Evolutionary conservation across 1,139 yeast species (phyloP), one percentile per base, ranked within the genome.

Genomic region (Yamadazyma blattariae): DNA sequence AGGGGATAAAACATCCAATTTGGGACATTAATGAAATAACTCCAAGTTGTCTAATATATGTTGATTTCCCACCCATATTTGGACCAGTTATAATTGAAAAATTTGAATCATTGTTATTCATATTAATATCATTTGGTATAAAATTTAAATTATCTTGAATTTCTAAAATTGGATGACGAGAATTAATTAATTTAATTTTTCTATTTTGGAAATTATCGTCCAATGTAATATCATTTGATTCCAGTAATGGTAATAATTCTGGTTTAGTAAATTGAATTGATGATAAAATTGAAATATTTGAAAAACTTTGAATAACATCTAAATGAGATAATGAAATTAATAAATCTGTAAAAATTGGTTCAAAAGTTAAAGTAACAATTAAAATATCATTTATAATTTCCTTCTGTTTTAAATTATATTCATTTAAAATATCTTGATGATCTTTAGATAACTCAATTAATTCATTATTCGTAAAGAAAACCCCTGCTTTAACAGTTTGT

Each of bases 51-150:
- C 97, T 76, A 34, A 92, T 89, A 57, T 86, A 92, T 0, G 97
- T 90, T 1, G 97, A 88, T 57, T 92, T 92, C 53, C 97, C 97
- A 40, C 97, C 98, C 98, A 92, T 92, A 54, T 92, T 92, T 26
- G 98, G 98, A 14, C 98, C 98, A 0, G 98, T 92, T 23, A 92
- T 87, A 22, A 92, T 83, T 12, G 79, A 71, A 52, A 92, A 90
- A 37, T 85, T 89, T 14, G 79, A 87, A 13, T 79, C 69, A 19
- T 43, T 43, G 38, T 57, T 60, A 12, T 32, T 54, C 39, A 89
- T 64, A 11, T 64, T 56, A 3, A 87, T 84, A 52, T 92, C 96
- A 58, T 92, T 92, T 3, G 97, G 79, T 42, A 92, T 90, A 51
- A 92, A 92, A 19, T 79, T 74, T 32, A 89, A 67, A 44, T 87